Percentiles rank a stretch among this genome's conserved stretches.
Conservation (phyloP, 768 basidiomycete genomes). For the Baorangia bicolor region DNA sequence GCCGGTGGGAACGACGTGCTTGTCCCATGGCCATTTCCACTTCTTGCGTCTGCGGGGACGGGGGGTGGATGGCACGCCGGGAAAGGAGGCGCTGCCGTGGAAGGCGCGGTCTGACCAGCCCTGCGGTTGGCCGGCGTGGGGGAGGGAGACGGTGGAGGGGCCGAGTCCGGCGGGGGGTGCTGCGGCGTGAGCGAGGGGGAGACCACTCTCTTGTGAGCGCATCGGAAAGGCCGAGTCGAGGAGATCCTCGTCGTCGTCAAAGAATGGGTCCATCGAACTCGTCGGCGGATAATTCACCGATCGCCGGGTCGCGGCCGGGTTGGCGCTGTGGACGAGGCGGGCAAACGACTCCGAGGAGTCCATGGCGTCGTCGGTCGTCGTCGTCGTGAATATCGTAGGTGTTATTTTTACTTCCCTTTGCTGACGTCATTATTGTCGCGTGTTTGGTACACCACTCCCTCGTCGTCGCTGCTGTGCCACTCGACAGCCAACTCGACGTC, state of each 20-base stretch:
- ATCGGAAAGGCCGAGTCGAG: slow-evolving; percentile 27
- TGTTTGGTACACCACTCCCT: slow-evolving; percentile 7
- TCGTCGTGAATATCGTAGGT: no score
- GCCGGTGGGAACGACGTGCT: slow-evolving; percentile 59
- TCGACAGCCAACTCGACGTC: neutral
- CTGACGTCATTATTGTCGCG: slow-evolving; percentile 11
- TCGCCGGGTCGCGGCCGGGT: slow-evolving; percentile 23
- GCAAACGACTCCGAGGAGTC: slow-evolving; percentile 30
- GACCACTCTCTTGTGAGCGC: slow-evolving; percentile 46
- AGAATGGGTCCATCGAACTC: slow-evolving; percentile 67
- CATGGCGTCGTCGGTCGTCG: slow-evolving; percentile 18
- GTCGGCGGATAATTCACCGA: slow-evolving; percentile 54
- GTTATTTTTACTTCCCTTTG: no score
- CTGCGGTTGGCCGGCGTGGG: slow-evolving; percentile 48
- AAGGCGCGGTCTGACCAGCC: slow-evolving; percentile 70
- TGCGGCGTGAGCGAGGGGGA: slow-evolving; percentile 58
- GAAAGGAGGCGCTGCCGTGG: slow-evolving; percentile 43
- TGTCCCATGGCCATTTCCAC: slow-evolving; percentile 88
- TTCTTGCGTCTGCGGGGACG: slow-evolving; percentile 23
- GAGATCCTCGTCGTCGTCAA: slow-evolving; percentile 74
- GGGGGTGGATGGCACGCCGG: slow-evolving; percentile 25
- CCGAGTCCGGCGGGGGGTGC: slow-evolving; percentile 62
- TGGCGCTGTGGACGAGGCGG: slow-evolving; percentile 25
- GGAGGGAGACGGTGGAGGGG: slow-evolving; percentile 45
- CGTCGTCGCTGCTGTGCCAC: neutral